Base-by-base conservation (phyloP, 768 basidiomycete genomes). In the Pilatotrama ljubarskyi region DNA sequence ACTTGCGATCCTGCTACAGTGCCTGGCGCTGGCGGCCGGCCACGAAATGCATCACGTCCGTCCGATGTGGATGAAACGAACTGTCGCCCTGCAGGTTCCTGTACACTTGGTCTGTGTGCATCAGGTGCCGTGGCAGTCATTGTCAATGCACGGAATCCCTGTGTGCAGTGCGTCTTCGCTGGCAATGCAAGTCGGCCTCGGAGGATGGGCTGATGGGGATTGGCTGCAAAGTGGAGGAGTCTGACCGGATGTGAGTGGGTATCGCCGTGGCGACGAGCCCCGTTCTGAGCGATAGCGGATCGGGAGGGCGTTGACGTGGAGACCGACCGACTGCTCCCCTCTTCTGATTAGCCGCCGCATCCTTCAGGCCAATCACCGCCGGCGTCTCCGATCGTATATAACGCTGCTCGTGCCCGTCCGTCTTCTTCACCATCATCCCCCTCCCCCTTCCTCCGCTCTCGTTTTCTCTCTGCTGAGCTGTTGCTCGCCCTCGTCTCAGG, bases 401-500 rank as follows among this genome's bases (percentile, higher is more conserved):
- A 55, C 56, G 18, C 48, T 38, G 15, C 5, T 1, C 29, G 13
- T 9, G 24, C 61, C 47, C 58, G 51, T 50, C 17, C 64, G 24
- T 18, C 38, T 36, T 53, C 58, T 14, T 58, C 51, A 61, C 50
- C 60, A 49, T 54, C 58, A 62, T 59, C 61, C 63, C 64, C 51
- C 55, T 55, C 55, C 61, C 55, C 55, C 46, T 55, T 65, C n/a
- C 52, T 58, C 29, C 65, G 67, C 70, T 64, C 58, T 58, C 14
- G 62, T 64, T 57, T 62, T 62, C 68, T 68, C 64, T 65, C 64
- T 59, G 66, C 29, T 41, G 58, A 63, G 63, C 62, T 64, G 38
- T 48, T 55, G 59, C 55, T 60, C 64, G 51, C 60, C 53, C 59
- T 60, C 51, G 52, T 49, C 55, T 53, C 63, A 66, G 66, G 69